Conservation (phyloP, 805 yeast genomes). For the Ogataea methylovora region DNA sequence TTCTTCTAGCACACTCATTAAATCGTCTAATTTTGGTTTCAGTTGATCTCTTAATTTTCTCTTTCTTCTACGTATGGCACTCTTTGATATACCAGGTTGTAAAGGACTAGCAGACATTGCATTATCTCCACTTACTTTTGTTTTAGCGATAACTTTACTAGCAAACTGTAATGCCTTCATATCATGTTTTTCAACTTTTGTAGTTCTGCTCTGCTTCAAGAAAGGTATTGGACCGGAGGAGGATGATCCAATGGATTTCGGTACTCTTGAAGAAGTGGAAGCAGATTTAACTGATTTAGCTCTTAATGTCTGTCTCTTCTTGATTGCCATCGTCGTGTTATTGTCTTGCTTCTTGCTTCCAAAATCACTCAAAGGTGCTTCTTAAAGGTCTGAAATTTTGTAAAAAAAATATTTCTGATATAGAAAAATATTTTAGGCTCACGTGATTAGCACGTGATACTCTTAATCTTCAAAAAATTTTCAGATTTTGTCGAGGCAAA, state of each 20-base stretch:
- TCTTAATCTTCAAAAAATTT: too few species aligned
- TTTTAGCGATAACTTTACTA: constrained; percentile 26
- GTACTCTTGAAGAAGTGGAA: too few species aligned
- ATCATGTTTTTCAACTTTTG: constrained; percentile 48
- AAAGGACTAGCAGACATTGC: constrained; percentile 25
- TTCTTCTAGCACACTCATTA: constrained; percentile 44
- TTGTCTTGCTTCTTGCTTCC: background rate
- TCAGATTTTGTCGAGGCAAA: too few species aligned
- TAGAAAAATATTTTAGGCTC: background rate
- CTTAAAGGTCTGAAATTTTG: background rate
- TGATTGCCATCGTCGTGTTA: constrained; percentile 27
- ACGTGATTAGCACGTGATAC: background rate
- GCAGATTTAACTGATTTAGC: constrained; percentile 29
- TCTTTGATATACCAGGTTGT: constrained; percentile 50
- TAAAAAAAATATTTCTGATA: too few species aligned
- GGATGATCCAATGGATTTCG: constrained; percentile 17
- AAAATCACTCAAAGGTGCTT: background rate
- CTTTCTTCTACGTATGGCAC: constrained; percentile 56
- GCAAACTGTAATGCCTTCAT: constrained; percentile 11
- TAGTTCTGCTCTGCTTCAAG: constrained; percentile 42
- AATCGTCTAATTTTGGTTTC: constrained; percentile 60
- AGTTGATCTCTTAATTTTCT: constrained; percentile 55
- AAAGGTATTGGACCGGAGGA: constrained; percentile 30
- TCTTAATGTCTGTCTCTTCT: constrained; percentile 40
- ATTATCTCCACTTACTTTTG: constrained; percentile 21